Evolutionary conservation across 2,329 filamentous ascomycete species (phyloP), one percentile per base, ranked within the genome.

Genomic region (Aspergillus sp.): DNA sequence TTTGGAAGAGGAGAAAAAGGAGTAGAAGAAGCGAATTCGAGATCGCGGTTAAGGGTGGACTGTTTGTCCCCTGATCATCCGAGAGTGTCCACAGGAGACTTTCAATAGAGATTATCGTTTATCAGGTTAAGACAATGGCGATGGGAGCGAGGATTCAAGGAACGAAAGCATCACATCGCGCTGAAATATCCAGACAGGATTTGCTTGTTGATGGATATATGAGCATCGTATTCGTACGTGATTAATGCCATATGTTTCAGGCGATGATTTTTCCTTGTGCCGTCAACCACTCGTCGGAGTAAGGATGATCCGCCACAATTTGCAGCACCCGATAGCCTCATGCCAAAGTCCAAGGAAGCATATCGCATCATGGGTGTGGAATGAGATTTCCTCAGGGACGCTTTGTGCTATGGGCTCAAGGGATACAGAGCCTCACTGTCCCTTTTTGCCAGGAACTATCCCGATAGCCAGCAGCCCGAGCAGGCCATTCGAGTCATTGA

Each of bases 361-460:
- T 47, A 43, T 53, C 47, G 45, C 43, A 64, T 52, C 41, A 67
- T 67, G 63, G 64, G 58, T 57, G 60, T 58, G 43, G 64, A 64
- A 60, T 48, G 58, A 42, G 56, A 55, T 54, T 57, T 62, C 48
- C 51, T 68, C 65, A 68, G 51, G 63, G 66, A 49, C 66, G 66
- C 57, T 63, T 73, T 44, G 65, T 66, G 49, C 63, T 64, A 62
- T 73, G 70, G 70, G 57, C 67, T 41, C 62, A 70, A 49, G 60
- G 67, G 49, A 57, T 73, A 19, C 64, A 67, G 53, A 70, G 68
- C 54, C 58, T 71, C 44, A 72, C 69, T 23, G 65, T 72, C 69
- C 23, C 70, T 69, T 48, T 63, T 73, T 53, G 71, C 70, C 35
- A 61, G 70, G 49, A 70, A 73, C 53, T 72, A 72, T 60, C 69